Conservation (phyloP, 352 stramenopile species). For the Pythium oligandrum region DNA sequence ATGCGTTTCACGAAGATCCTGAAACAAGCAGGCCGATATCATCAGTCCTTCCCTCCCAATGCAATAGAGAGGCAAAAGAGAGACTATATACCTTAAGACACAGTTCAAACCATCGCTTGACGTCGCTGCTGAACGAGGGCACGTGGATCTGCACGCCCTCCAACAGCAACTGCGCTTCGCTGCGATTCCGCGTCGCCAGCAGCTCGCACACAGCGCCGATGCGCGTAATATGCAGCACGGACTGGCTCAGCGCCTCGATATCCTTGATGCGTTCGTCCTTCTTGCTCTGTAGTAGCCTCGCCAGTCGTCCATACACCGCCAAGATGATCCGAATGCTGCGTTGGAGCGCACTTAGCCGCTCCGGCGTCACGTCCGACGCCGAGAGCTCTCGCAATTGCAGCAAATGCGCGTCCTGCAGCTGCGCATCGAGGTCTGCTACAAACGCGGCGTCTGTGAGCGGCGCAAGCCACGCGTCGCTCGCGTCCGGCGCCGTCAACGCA, state of each 20-base stretch:
- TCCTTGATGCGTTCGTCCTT: not conserved
- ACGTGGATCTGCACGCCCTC: conserved; percentile 8
- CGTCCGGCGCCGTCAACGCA: too few species aligned
- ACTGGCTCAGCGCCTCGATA: conserved; percentile 12
- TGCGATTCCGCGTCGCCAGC: conserved; percentile 1
- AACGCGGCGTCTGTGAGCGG: not conserved
- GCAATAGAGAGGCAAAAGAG: not conserved
- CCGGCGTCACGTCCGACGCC: conserved; percentile 6
- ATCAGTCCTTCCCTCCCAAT: not conserved
- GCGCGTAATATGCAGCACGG: conserved; percentile 45
- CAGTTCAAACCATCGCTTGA: conserved; percentile 15
- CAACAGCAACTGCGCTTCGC: conserved; percentile 5
- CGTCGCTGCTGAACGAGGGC: conserved; percentile 18
- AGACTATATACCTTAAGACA: conserved; percentile 24
- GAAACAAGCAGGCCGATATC: not conserved
- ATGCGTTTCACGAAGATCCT: conserved; percentile 45
- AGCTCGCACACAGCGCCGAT: conserved; percentile 64
- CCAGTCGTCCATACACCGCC: conserved; percentile 31
- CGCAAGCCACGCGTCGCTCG: too few species aligned
- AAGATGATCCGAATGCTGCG: conserved; percentile 19
- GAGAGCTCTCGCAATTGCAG: conserved; percentile 4
- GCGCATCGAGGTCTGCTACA: conserved; percentile 5
- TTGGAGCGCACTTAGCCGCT: conserved; percentile 7
- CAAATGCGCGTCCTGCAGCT: conserved; percentile 15
- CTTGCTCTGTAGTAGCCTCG: conserved; percentile 1